These are phyloP conservation scores for Lanzia echinophila DNA, from an alignment of 2,329 filamentous ascomycete genomes.

Conservation along the genomic window DNA sequence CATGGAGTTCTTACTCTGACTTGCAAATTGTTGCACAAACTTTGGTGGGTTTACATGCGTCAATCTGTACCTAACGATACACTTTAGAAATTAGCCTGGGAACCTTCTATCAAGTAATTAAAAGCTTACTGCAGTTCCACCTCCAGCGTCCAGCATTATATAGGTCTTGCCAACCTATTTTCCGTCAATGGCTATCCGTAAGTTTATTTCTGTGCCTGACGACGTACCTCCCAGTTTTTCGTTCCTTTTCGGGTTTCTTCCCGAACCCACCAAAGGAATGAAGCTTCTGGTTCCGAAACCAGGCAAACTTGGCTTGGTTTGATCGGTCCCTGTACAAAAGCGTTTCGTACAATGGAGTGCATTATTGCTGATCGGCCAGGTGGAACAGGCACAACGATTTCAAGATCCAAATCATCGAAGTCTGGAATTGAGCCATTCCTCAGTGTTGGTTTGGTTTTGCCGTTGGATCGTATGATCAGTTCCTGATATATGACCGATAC, in stretches of 20 bases:
- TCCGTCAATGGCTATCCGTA: not conserved
- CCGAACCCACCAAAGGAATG: not conserved
- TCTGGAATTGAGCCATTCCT: not conserved
- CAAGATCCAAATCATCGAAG: not conserved
- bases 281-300: not conserved
- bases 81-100: not conserved
- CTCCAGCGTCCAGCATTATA: not conserved
- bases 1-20: not conserved
- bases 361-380: not conserved
- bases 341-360: not conserved
- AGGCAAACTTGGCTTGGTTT: not conserved
- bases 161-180: not conserved
- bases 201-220: not conserved
- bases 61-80: not conserved
- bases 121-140: not conserved
- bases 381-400: not conserved
- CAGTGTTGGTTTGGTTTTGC: too few relatives aligned
- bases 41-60: not conserved
- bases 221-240: not conserved
- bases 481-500: not conserved
- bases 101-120: not conserved
- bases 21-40: not conserved
- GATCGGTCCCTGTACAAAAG: not conserved
- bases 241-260: not conserved
- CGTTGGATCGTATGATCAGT: not conserved